These are phyloP conservation scores for Exophiala viscosa DNA, from an alignment of 2,329 filamentous ascomycete species.

Conservation along the genomic window DNA sequence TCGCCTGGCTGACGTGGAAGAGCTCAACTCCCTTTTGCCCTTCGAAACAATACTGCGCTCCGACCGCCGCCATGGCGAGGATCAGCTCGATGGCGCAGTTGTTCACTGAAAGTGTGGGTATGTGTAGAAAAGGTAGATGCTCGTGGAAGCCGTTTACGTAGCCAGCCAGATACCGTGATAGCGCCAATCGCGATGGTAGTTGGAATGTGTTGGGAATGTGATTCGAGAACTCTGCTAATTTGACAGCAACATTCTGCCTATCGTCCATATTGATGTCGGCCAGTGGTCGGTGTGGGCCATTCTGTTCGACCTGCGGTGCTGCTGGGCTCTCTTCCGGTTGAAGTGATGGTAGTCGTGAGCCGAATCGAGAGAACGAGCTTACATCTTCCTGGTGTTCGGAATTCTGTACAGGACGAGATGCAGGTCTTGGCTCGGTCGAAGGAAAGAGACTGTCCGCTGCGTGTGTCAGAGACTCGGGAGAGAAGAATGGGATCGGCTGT, in stretches of 20 bases:
- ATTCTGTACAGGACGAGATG: slow-evolving; percentile 6
- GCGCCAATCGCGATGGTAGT: slow-evolving; percentile 28
- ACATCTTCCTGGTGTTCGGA: slow-evolving; percentile 33
- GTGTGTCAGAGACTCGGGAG: slow-evolving; percentile 37
- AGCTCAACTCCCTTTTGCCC: slow-evolving; percentile 26
- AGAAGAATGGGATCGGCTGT: slow-evolving; percentile 42
- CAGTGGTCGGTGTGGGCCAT: slow-evolving; percentile 27
- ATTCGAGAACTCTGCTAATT: slow-evolving; percentile 24
- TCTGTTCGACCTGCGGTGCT: slow-evolving; percentile 12
- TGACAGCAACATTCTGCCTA: slow-evolving; percentile 29
- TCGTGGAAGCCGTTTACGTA: slow-evolving; percentile 30
- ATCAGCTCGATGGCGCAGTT: slow-evolving; percentile 25
- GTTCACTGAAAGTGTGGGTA: slow-evolving; percentile 20
- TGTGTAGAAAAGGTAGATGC: slow-evolving; percentile 29
- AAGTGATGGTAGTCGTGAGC: slow-evolving; percentile 38
- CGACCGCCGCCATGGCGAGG: slow-evolving; percentile 28
- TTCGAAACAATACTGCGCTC: slow-evolving; percentile 28
- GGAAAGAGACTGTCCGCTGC: slow-evolving; percentile 27
- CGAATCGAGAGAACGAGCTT: slow-evolving; percentile 37
- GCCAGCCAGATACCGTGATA: slow-evolving; percentile 28
- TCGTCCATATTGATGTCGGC: slow-evolving; percentile 36
- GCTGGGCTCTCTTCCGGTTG: slow-evolving; percentile 36
- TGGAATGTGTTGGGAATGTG: slow-evolving; percentile 23
- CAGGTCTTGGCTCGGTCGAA: slow-evolving; percentile 11
- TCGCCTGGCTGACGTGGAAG: slow-evolving; percentile 25